Conservation (phyloP, 2,329 filamentous ascomycete species). For the Sclerotinia borealis region DNA sequence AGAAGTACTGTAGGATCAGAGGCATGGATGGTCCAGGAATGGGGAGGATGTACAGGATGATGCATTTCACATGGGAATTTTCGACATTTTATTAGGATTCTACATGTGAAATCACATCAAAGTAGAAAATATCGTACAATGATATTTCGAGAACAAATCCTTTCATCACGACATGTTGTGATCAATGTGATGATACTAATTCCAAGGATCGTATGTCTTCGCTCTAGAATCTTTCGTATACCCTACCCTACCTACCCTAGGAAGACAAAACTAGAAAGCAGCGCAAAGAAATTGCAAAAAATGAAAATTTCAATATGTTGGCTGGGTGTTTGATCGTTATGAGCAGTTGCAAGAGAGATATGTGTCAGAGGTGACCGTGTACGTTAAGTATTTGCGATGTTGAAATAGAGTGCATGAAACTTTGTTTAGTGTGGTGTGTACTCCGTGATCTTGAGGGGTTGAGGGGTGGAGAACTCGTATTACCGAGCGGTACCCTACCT, state of each 20-base stretch:
- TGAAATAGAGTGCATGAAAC: conserved; percentile 19
- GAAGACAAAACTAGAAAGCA: too few species aligned
- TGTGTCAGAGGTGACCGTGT: conserved; percentile 19
- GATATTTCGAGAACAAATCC: not conserved
- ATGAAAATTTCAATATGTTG: not conserved
- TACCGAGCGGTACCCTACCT: too few species aligned
- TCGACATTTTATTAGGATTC: not conserved
- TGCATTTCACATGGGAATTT: not conserved
- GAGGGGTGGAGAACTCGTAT: not conserved
- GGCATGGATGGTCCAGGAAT: not conserved
- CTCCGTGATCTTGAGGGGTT: not conserved
- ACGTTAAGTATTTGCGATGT: conserved; percentile 27
- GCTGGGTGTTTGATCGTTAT: conserved; percentile 14
- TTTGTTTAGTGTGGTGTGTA: conserved; percentile 7
- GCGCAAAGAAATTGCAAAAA: not conserved
- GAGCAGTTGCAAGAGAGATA: conserved; percentile 18
- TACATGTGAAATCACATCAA: not conserved
- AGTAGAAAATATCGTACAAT: not conserved
- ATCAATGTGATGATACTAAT: not conserved
- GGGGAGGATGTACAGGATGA: too few species aligned
- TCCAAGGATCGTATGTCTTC: not conserved
- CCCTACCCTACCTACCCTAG: not conserved
- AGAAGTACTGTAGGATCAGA: not conserved
- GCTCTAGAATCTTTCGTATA: not conserved
- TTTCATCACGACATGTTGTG: not conserved